Conservation (phyloP, 1,284 basidiomycete species). For the Heterobasidion annosum region DNA sequence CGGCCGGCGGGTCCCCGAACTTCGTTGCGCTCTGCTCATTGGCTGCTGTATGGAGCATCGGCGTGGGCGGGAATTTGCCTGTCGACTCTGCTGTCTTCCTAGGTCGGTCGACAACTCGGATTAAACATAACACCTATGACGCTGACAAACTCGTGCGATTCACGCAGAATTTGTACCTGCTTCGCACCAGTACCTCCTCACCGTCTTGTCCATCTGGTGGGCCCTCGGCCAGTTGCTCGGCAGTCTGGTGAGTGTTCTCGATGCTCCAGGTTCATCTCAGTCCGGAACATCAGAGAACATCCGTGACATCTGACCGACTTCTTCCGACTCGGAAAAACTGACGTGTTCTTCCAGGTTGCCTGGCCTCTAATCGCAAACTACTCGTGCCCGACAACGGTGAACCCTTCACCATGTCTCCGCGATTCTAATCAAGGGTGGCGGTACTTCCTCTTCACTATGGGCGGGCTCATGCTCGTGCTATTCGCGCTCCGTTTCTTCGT, state of each 20-base stretch:
- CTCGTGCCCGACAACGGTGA: constrained; percentile 36
- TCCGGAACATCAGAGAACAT: too few relatives aligned
- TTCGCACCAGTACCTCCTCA: constrained; percentile 54
- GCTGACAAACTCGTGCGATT: background rate
- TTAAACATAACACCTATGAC: background rate
- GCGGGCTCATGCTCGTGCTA: constrained; percentile 52
- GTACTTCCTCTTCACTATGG: constrained; percentile 56
- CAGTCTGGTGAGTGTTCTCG: constrained; percentile 34
- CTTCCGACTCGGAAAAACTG: constrained; percentile 12
- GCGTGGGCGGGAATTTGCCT: constrained; percentile 67
- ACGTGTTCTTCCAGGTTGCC: constrained; percentile 36
- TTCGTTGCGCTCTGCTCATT: constrained; percentile 43
- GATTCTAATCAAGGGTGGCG: constrained; percentile 64
- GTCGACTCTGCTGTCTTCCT: constrained; percentile 77
- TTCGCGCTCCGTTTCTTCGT: constrained; percentile 64
- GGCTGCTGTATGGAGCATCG: constrained; percentile 48
- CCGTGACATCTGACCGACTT: too few relatives aligned
- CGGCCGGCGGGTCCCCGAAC: constrained; percentile 50
- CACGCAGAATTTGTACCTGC: constrained; percentile 46
- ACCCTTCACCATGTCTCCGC: constrained; percentile 30
- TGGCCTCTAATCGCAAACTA: constrained; percentile 61
- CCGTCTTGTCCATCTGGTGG: constrained; percentile 60
- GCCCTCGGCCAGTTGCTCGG: constrained; percentile 51
- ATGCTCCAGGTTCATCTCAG: background rate
- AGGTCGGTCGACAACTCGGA: constrained; percentile 26